phyloP scores from a whole-genome alignment of 805 yeast genomes.

The Candida sphagnicola region DNA sequence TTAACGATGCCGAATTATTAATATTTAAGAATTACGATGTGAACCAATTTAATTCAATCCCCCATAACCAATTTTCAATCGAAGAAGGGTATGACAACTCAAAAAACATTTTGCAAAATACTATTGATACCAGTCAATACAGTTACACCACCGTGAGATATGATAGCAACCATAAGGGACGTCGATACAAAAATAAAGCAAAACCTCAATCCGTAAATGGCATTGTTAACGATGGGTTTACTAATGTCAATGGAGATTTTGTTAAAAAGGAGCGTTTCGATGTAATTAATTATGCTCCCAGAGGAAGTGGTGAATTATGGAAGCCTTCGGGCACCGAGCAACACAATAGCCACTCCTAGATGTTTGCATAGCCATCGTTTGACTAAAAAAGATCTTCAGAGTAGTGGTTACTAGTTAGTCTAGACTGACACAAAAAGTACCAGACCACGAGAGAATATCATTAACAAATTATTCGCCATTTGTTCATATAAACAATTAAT shows the following conservation, averaged over 20 bases:
- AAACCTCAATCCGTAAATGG: conserved; percentile 3
- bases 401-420: too few species aligned
- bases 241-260: conserved; percentile 20
- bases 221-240: conserved; percentile 1
- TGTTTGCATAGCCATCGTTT: too few species aligned
- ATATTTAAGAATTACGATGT: conserved; percentile 36
- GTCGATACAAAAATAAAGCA: conserved; percentile 15
- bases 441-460: too few species aligned
- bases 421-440: too few species aligned
- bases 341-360: too few species aligned
- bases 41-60: conserved; percentile 23
- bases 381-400: too few species aligned
- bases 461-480: too few species aligned
- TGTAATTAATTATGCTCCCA: conserved; percentile 52
- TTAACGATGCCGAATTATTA: conserved; percentile 47
- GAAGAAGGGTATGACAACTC: conserved; percentile 19
- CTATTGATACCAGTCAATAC: conserved; percentile 32
- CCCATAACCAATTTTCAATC: conserved; percentile 21
- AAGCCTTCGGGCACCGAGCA: too few species aligned
- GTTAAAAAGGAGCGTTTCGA: conserved; percentile 42
- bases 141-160: conserved; percentile 10
- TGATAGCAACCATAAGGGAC: conserved; percentile 1
- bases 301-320: conserved; percentile 63
- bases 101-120: conserved; percentile 24
- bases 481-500: too few species aligned